phyloP scores from a whole-genome alignment of 73 alveolate species.

The Halteria grandinella region DNA sequence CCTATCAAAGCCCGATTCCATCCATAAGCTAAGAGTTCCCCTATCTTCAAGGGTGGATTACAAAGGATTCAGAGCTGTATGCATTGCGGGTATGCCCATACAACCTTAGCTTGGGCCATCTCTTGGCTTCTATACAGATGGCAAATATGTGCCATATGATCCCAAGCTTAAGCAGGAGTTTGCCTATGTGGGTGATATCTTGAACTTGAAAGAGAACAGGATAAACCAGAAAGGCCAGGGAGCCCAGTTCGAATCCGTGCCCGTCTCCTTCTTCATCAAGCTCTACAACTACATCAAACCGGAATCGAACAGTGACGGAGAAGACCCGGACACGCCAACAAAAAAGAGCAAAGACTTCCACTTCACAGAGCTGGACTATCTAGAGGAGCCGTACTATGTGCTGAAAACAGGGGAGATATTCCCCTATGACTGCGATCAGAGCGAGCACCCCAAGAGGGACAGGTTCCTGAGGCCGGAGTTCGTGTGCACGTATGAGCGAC shows the following conservation, averaged over 20 bases:
- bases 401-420: slow-evolving; percentile 62
- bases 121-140: slow-evolving; percentile 31
- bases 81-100: slow-evolving; percentile 52
- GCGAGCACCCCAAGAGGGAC: slow-evolving; percentile 29
- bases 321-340: slow-evolving; percentile 55
- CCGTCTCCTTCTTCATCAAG: slow-evolving; percentile 57
- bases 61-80: slow-evolving; percentile 71
- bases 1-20: slow-evolving; percentile 52
- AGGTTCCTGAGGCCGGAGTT: slow-evolving; percentile 72
- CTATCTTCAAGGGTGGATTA: slow-evolving; percentile 55
- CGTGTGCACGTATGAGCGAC: slow-evolving; percentile 65
- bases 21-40: slow-evolving; percentile 55
- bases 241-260: slow-evolving; percentile 57
- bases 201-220: slow-evolving; percentile 64
- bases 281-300: slow-evolving; percentile 31
- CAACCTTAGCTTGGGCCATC: slow-evolving; percentile 45
- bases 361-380: slow-evolving; percentile 59
- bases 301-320: slow-evolving; percentile 43
- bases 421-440: slow-evolving; percentile 68
- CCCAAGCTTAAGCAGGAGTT: slow-evolving; percentile 25
- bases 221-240: slow-evolving; percentile 26
- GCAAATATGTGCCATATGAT: slow-evolving; percentile 46
- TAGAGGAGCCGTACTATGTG: slow-evolving; percentile 57
- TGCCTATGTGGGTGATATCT: slow-evolving; percentile 49
- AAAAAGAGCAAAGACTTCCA: slow-evolving; percentile 57